Conservation (phyloP, 163 green algal genomes). For the Chloroidium sp. region DNA sequence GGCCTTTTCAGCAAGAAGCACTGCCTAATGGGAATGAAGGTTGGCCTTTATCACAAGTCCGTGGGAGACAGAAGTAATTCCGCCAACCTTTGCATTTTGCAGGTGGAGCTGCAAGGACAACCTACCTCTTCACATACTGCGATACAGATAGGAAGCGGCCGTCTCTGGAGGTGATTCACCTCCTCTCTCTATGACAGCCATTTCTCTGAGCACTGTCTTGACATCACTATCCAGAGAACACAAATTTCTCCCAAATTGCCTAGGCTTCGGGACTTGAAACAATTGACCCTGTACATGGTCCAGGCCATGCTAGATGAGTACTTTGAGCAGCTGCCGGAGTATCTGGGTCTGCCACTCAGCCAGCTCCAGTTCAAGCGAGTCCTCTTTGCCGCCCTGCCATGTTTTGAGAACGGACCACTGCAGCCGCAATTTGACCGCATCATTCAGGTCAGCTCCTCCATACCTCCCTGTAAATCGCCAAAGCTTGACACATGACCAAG, state of each 20-base stretch:
- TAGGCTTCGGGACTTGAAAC: background rate
- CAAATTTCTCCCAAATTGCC: background rate
- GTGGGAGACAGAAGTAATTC: too few relatives aligned
- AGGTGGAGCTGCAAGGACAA: too few relatives aligned
- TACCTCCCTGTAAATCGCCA: too few relatives aligned
- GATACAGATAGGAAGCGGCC: constrained; percentile 63
- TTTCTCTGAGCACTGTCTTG: too few relatives aligned
- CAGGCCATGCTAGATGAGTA: constrained; percentile 75
- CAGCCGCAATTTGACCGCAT: constrained; percentile 52
- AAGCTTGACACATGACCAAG: too few relatives aligned
- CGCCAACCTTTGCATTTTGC: too few relatives aligned
- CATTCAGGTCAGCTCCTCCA: constrained; percentile 32
- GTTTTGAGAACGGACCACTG: constrained; percentile 59
- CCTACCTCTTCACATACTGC: constrained; percentile 90
- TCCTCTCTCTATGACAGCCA: too few relatives aligned
- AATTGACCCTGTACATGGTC: background rate
- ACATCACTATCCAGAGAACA: too few relatives aligned
- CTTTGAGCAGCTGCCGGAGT: constrained; percentile 69
- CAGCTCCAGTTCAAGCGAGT: constrained; percentile 56
- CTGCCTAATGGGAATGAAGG: too few relatives aligned
- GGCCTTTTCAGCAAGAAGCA: too few relatives aligned
- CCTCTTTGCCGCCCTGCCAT: constrained; percentile 85
- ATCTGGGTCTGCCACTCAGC: constrained; percentile 45
- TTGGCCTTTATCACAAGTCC: too few relatives aligned
- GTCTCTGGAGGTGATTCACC: constrained; percentile 33